A percentile compares a stretch with the other conserved stretches of the same genome.
Conservation (phyloP, 257 asterid genomes). For the Scutellaria barbata region DNA sequence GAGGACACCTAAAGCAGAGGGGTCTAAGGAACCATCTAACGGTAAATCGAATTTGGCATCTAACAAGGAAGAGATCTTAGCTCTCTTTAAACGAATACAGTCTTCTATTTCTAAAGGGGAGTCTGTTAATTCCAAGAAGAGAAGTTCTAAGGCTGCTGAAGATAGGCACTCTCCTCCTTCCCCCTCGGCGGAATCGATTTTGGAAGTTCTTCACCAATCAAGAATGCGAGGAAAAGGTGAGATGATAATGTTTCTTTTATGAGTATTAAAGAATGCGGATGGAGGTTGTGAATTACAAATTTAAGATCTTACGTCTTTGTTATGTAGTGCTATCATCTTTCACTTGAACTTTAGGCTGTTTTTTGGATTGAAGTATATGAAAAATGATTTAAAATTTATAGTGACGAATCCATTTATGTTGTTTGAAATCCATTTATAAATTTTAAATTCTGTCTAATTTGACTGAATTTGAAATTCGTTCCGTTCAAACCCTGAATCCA, state of each 20-base stretch:
- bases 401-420: no score
- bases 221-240: slow-evolving; percentile 56
- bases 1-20: slow-evolving; percentile 42
- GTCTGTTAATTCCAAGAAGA: slow-evolving; percentile 46
- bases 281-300: background rate
- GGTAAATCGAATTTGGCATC: slow-evolving; percentile 46
- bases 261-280: background rate
- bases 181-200: slow-evolving; percentile 58
- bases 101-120: slow-evolving; percentile 65
- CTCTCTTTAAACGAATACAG: slow-evolving; percentile 70
- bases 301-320: no score
- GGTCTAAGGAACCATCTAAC: slow-evolving; percentile 36
- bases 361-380: no score
- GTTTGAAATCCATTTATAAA: no score
- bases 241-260: slow-evolving; percentile 14
- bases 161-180: slow-evolving; percentile 47
- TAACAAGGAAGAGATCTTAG: slow-evolving; percentile 70
- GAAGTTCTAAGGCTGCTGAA: slow-evolving; percentile 44
- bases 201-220: slow-evolving; percentile 65
- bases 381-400: no score
- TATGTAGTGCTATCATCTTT: no score
- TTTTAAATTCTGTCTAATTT: no score
- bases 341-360: no score
- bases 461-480: no score
- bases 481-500: no score